Evolutionary conservation across 140 eudicot genomes (phyloP).

Genomic region (Bidens hawaiensis): DNA sequence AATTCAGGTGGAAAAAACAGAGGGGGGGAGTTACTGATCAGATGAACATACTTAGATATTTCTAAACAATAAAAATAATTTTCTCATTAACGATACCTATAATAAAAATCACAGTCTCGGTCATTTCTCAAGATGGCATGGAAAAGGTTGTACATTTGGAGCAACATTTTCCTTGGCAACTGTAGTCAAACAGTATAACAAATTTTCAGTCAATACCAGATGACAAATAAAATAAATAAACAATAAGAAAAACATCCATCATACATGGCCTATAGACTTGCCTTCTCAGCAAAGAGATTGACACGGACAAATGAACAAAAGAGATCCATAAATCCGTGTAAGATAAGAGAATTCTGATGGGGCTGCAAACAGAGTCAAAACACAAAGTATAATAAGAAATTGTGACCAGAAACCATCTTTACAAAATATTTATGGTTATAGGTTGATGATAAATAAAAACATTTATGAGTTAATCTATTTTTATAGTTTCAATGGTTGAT

Average conservation of each 20-base stretch:
- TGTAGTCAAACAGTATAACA: conserved; percentile 41
- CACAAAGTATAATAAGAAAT: conserved; percentile 17
- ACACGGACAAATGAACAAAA: conserved; percentile 96
- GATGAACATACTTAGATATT: background rate
- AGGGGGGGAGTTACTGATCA: background rate
- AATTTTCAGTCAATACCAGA: conserved; percentile 5
- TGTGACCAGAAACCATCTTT: conserved; percentile 7
- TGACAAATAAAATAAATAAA: background rate
- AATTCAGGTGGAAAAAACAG: conserved; percentile 16
- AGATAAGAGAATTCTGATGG: conserved; percentile 93
- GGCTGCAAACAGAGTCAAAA: conserved; percentile 83
- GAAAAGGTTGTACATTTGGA: conserved; percentile 84
- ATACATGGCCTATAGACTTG: conserved; percentile 32
- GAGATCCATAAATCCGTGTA: conserved; percentile 95
- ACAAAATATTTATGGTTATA: background rate
- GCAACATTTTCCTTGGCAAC: conserved; percentile 97
- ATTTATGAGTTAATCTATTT: background rate
- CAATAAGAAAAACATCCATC: conserved; percentile 21
- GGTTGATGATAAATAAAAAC: background rate
- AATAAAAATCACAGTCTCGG: conserved; percentile 94
- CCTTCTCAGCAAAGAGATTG: conserved; percentile 97
- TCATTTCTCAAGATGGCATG: conserved; percentile 84
- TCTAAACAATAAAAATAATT: background rate
- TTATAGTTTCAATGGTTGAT: conserved; percentile 2
- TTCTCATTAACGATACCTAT: conserved; percentile 44